Evolutionary conservation across 2,329 filamentous ascomycete species (phyloP).

Genomic region (Fusarium albosuccineum): DNA sequence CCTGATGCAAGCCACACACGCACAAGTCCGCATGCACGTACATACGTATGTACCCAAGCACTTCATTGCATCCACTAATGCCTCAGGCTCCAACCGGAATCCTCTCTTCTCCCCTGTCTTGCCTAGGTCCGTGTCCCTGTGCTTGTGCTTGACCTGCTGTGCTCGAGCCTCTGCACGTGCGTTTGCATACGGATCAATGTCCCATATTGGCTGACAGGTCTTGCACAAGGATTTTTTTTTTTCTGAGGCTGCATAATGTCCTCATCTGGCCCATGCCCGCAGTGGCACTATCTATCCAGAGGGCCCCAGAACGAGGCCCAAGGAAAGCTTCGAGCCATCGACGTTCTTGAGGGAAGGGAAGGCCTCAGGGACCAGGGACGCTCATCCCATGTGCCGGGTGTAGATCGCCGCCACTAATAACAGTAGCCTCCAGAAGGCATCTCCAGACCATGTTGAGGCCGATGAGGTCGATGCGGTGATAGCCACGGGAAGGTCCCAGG

Average conservation of each 20-base stretch:
- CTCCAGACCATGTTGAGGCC: slow-evolving; percentile 19
- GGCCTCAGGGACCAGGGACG: slow-evolving; percentile 16
- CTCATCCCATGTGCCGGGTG: slow-evolving; percentile 34
- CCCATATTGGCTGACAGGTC: slow-evolving; percentile 6
- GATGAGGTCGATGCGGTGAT: slow-evolving; percentile 18
- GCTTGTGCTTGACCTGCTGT: slow-evolving; percentile 31
- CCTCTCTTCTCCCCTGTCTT: neutral
- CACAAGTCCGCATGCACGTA: slow-evolving; percentile 33
- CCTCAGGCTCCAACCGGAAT: slow-evolving; percentile 16
- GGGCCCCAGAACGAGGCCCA: slow-evolving; percentile 18
- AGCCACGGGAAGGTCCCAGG: slow-evolving; percentile 11
- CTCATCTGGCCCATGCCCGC: slow-evolving; percentile 26
- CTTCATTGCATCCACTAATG: slow-evolving; percentile 13
- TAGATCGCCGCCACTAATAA: slow-evolving; percentile 38
- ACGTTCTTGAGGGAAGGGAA: slow-evolving; percentile 9
- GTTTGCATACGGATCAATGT: slow-evolving; percentile 4
- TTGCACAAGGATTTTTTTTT: slow-evolving; percentile 10
- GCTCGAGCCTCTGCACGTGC: slow-evolving; percentile 31
- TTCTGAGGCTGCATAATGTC: slow-evolving; percentile 34
- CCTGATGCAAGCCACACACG: slow-evolving; percentile 45
- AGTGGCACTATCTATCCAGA: slow-evolving; percentile 18
- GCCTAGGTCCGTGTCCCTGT: slow-evolving; percentile 21
- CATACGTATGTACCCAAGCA: slow-evolving; percentile 21
- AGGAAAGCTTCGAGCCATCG: slow-evolving; percentile 12
- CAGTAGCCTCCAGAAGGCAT: slow-evolving; percentile 25